A percentile compares a stretch with the other conserved stretches of the same genome.
Evolutionary conservation across 164 flowering plant species (phyloP).

Genomic region (Piper betle): DNA sequence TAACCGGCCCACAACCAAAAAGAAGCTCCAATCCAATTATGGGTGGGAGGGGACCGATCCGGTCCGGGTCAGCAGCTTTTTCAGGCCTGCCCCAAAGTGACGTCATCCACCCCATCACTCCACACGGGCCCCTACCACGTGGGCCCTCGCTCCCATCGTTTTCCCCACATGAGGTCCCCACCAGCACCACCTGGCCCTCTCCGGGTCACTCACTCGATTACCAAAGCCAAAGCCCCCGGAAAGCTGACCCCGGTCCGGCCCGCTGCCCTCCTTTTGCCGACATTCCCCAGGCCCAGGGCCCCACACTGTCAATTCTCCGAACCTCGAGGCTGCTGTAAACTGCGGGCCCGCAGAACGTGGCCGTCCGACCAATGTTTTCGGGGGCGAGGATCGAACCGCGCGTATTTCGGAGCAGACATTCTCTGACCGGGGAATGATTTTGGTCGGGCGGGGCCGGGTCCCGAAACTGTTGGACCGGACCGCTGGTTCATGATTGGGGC

Average conservation of each 20-base stretch:
- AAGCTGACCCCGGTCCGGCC: not conserved
- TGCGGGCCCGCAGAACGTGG: not conserved
- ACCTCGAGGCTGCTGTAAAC: not conserved
- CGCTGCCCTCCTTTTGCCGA: not conserved
- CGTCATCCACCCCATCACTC: not conserved
- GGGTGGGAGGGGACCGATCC: no score
- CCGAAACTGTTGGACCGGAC: not conserved
- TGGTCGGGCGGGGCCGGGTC: not conserved
- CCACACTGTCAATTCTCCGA: not conserved
- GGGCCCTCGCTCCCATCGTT: not conserved
- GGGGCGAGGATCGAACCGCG: not conserved
- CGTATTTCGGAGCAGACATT: not conserved
- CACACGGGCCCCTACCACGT: not conserved
- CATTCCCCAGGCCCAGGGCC: not conserved
- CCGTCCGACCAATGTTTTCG: not conserved
- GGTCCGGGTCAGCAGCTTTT: no score
- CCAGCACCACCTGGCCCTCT: not conserved
- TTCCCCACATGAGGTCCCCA: not conserved
- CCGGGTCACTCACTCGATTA: not conserved
- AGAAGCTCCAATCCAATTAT: no score
- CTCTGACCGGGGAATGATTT: not conserved
- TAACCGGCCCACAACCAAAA: no score
- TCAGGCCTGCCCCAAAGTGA: no score
- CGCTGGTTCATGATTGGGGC: not conserved
- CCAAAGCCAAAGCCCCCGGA: not conserved